These are phyloP conservation scores for Saturnispora saitoi DNA, from an alignment of 805 yeast species.

Conservation along the genomic window DNA sequence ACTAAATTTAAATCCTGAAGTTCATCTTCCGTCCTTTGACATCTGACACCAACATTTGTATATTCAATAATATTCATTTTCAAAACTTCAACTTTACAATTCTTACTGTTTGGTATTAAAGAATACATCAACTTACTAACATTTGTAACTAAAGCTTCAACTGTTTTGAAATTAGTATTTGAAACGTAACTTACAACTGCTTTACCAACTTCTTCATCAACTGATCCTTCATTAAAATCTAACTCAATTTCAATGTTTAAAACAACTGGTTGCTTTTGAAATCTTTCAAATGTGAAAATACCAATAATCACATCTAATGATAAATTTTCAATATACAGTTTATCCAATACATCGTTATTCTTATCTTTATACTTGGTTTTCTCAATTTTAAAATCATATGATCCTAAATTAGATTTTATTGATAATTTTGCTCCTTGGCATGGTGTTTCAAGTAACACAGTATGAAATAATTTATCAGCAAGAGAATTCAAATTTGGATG, in stretches of 20 bases:
- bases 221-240: slow-evolving; percentile 16
- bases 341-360: not conserved
- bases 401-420: slow-evolving; percentile 4
- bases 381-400: slow-evolving; percentile 2
- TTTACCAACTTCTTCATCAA: slow-evolving; percentile 36
- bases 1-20: slow-evolving; percentile 24
- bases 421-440: slow-evolving; percentile 11
- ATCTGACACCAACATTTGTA: slow-evolving; percentile 83
- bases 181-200: slow-evolving; percentile 57
- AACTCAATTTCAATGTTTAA: slow-evolving; percentile 45
- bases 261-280: slow-evolving; percentile 67
- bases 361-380: not conserved
- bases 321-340: slow-evolving; percentile 4
- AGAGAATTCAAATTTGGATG: slow-evolving; percentile 32
- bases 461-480: slow-evolving; percentile 15
- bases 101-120: slow-evolving; percentile 7
- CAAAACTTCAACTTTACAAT: slow-evolving; percentile 51
- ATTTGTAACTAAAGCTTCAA: slow-evolving; percentile 79
- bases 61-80: slow-evolving; percentile 85
- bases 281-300: slow-evolving; percentile 83
- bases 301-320: slow-evolving; percentile 62
- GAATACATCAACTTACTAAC: slow-evolving; percentile 38
- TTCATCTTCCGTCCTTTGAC: slow-evolving; percentile 39
- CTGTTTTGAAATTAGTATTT: slow-evolving; percentile 75
- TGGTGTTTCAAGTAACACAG: slow-evolving; percentile 18